These are phyloP conservation scores for Schizochytrium sp. DNA, from an alignment of 108 stramenopile species.

Conservation along the genomic window DNA sequence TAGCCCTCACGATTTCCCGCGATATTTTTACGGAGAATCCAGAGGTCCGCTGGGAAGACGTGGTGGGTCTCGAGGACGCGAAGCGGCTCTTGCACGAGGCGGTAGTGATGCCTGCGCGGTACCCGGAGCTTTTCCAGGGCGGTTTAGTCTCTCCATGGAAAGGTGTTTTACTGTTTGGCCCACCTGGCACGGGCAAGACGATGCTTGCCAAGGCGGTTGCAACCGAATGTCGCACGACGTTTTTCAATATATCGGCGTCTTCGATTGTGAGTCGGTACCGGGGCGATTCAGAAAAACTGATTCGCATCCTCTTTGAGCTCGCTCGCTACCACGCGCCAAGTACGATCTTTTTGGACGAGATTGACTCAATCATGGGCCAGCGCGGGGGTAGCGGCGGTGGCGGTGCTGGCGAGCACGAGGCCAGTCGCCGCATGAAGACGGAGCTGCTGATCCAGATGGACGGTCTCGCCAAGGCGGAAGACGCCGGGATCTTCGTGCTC, in stretches of 20 bases:
- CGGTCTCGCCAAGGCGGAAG: slow-evolving; percentile 41
- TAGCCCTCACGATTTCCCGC: slow-evolving; percentile 42
- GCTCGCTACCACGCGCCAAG: slow-evolving; percentile 62
- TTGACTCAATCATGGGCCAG: slow-evolving; percentile 79
- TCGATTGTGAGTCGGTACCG: slow-evolving; percentile 69
- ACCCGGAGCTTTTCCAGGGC: slow-evolving; percentile 66
- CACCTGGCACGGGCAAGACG: slow-evolving; percentile 70
- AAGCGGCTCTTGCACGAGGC: slow-evolving; percentile 60
- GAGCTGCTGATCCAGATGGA: slow-evolving; percentile 94
- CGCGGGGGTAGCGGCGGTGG: slow-evolving; percentile 42
- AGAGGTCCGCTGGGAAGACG: slow-evolving; percentile 43
- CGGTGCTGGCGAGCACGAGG: slow-evolving; percentile 72
- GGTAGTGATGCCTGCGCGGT: slow-evolving; percentile 50
- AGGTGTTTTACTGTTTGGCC: slow-evolving; percentile 64
- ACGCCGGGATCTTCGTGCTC: slow-evolving; percentile 51
- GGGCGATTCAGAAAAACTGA: slow-evolving; percentile 75
- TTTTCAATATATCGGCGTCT: slow-evolving; percentile 67
- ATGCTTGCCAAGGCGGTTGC: slow-evolving; percentile 73
- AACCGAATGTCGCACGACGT: slow-evolving; percentile 49
- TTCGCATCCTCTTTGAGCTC: slow-evolving; percentile 69
- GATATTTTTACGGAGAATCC: slow-evolving; percentile 49
- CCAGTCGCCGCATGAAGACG: slow-evolving; percentile 78
- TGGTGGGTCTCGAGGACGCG: slow-evolving; percentile 44
- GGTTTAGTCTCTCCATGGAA: slow-evolving; percentile 55
- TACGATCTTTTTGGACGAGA: slow-evolving; percentile 82